Conservation (phyloP, 495 filamentous ascomycete genomes). For the Penicillium coprophilum region DNA sequence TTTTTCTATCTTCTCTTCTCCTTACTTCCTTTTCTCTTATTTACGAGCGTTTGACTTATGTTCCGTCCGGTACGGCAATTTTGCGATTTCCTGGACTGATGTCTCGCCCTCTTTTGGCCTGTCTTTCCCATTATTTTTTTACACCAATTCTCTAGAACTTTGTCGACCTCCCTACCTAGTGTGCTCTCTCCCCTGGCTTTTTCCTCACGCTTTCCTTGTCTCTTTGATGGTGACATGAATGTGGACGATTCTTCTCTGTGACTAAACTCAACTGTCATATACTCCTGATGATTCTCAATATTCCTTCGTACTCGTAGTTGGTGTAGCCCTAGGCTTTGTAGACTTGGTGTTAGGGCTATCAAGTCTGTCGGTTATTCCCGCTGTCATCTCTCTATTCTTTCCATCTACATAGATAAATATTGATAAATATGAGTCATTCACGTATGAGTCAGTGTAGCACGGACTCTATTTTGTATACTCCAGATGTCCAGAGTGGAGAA, state of each 20-base stretch:
- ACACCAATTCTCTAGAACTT: conserved; percentile 22
- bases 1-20: conserved; percentile 17
- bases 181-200: conserved; percentile 7
- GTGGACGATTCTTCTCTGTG: conserved; percentile 29
- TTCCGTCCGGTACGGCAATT: conserved; percentile 30
- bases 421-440: neutral
- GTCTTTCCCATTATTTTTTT: conserved; percentile 14
- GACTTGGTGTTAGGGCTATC: neutral
- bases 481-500: neutral
- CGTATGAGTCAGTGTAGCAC: conserved; percentile 8
- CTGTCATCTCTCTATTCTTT: neutral
- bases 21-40: conserved; percentile 19
- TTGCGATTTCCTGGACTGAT: conserved; percentile 10
- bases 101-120: conserved; percentile 20
- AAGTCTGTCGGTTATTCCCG: neutral
- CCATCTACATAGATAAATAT: neutral
- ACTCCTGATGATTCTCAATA: conserved; percentile 4
- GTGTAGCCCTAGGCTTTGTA: neutral
- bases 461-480: neutral
- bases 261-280: conserved; percentile 16
- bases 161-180: conserved; percentile 16
- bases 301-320: neutral
- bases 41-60: conserved; percentile 24
- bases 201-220: conserved; percentile 21
- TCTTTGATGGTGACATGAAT: conserved; percentile 32